A percentile compares a stretch with the other conserved stretches of the same genome.
Evolutionary conservation across 2,329 filamentous ascomycete genomes (phyloP).

Genomic region (Onygenales sp.): DNA sequence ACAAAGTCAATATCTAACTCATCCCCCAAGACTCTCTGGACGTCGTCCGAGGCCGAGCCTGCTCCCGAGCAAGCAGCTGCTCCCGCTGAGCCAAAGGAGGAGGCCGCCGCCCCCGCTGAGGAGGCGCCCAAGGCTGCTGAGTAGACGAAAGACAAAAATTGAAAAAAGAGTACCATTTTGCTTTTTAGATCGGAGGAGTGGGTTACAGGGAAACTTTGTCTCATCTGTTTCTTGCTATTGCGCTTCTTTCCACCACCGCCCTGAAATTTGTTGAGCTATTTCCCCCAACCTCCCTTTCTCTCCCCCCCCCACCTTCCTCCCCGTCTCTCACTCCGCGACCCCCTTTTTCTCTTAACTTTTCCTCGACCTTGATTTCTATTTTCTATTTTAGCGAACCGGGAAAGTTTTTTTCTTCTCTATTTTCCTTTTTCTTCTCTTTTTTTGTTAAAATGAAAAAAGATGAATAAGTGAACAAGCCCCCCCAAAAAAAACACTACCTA

Average conservation of each 20-base stretch:
- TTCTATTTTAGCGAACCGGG: background rate
- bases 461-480: background rate
- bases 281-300: constrained; percentile 3
- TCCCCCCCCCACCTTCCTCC: too few relatives aligned
- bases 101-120: constrained; percentile 28
- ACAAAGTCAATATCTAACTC: constrained; percentile 19
- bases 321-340: too few relatives aligned
- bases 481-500: background rate
- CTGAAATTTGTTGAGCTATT: background rate
- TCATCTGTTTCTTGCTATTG: background rate
- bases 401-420: constrained; percentile 4
- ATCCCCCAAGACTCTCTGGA: constrained; percentile 78
- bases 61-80: constrained; percentile 41
- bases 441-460: background rate
- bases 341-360: background rate
- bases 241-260: constrained; percentile 1
- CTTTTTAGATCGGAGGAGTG: constrained; percentile 11
- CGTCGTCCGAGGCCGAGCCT: constrained; percentile 92
- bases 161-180: constrained; percentile 19
- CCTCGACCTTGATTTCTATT: constrained; percentile 2
- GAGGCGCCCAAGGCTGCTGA: constrained; percentile 31
- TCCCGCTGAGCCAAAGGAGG: constrained; percentile 32
- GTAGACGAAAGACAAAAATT: constrained; percentile 21
- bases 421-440: background rate
- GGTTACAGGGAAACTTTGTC: constrained; percentile 9